Evolutionary conservation across 148 eudicot genomes (phyloP).

Genomic region (Hydrangea macrophylla): DNA sequence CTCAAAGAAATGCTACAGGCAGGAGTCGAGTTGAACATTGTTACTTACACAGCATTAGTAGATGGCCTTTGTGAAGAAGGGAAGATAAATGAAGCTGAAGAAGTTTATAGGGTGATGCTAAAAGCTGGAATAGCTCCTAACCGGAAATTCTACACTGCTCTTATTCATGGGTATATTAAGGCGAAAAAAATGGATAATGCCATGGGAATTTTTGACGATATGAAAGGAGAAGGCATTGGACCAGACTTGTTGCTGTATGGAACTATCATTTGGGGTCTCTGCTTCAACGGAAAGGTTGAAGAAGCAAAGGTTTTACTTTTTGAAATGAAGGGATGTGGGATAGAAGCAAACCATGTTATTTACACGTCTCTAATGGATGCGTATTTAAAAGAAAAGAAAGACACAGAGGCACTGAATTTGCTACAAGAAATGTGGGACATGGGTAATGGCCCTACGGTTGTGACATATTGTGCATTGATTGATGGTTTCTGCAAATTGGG

Average conservation of each 20-base stretch:
- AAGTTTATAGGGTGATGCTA: constrained; percentile 50
- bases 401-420: constrained; percentile 46
- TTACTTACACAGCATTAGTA: constrained; percentile 71
- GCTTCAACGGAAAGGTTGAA: constrained; percentile 56
- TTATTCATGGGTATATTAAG: constrained; percentile 73
- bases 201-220: constrained; percentile 39
- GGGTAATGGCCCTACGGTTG: constrained; percentile 49
- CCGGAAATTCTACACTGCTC: constrained; percentile 54
- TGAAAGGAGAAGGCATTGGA: constrained; percentile 48
- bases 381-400: constrained; percentile 61
- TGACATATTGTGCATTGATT: constrained; percentile 64
- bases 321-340: constrained; percentile 67
- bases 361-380: constrained; percentile 70
- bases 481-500: constrained; percentile 88
- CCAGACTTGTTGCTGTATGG: constrained; percentile 59
- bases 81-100: constrained; percentile 72
- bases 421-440: constrained; percentile 59
- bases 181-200: constrained; percentile 57
- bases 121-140: constrained; percentile 58
- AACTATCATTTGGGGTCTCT: constrained; percentile 79
- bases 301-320: constrained; percentile 49
- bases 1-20: constrained; percentile 76
- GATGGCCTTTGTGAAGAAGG: constrained; percentile 77
- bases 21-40: constrained; percentile 66
- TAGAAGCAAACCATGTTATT: constrained; percentile 41